phyloP scores from a whole-genome alignment of 257 asterid genomes.

The Phtheirospermum japonicum region DNA sequence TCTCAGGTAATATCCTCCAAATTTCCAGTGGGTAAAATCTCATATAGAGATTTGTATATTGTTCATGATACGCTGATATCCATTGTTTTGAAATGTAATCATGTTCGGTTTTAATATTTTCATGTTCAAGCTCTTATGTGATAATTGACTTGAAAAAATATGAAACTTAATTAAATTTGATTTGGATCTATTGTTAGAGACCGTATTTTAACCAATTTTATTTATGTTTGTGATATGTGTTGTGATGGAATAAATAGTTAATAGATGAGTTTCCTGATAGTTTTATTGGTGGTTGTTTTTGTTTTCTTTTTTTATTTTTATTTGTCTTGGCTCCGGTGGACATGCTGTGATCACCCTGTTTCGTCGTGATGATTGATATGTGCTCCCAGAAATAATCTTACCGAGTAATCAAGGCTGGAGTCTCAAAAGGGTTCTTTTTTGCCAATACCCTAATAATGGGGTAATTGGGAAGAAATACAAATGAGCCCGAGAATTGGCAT shows the following conservation, averaged over 20 bases:
- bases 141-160: not conserved
- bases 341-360: constrained; percentile 24
- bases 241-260: too few species aligned
- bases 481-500: constrained; percentile 87
- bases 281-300: not conserved
- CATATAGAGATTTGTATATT: not conserved
- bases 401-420: constrained; percentile 82
- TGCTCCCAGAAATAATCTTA: constrained; percentile 33
- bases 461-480: constrained; percentile 54
- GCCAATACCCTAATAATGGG: constrained; percentile 30
- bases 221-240: too few species aligned
- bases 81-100: not conserved
- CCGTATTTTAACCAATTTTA: too few species aligned
- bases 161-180: not conserved
- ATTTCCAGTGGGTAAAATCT: not conserved
- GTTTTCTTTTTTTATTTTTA: not conserved
- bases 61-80: not conserved
- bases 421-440: constrained; percentile 68
- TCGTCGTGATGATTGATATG: constrained; percentile 42
- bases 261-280: not conserved
- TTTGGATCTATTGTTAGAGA: constrained; percentile 5
- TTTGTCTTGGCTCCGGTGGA: constrained; percentile 11
- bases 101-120: too few species aligned
- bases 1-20: constrained; percentile 32
- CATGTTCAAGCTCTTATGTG: too few species aligned